Base-by-base conservation (phyloP, 2,329 filamentous ascomycete species). In the Cadophora sp. region DNA sequence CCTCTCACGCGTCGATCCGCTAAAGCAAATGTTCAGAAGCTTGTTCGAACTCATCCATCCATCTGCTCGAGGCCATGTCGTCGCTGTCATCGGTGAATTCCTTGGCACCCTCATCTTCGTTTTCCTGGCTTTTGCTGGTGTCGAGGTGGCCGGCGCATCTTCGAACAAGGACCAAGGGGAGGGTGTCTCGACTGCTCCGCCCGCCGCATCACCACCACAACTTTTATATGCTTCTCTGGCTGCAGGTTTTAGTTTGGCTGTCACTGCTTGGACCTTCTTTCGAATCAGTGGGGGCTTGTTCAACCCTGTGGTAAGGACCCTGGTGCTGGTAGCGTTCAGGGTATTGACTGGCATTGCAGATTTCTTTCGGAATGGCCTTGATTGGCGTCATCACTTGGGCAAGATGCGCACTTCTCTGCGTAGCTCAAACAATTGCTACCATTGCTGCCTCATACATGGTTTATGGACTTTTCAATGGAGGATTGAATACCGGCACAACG, bases 251-350 rank as follows among this genome's bases (percentile, higher is more conserved):
- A 62, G 45, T 27, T 75, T 85, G 62, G 80, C 80, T 1, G 82
- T 84, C 64, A 71, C 67, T 27, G 66, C 71, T 22, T 72, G 84
- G 83, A 80, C 83, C 0, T 86, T 86, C 72, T 85, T 82, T 71
- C 79, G 83, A 18, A 79, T 85, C 36, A 83, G 81, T 3, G 83
- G 83, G 27, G 83, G 82, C 3, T 73, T 84, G 18, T 85, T 85
- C 72, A 85, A 85, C 66, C 83, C 83, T 1, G 79, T 78, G 50
- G 81, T 83, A 78, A 59, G 78, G 67, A 4, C 20, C 24, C 13
- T 18, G 24, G 30, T 1, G 36, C 24, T 36, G 59, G 8, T n/a
- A 6, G 7, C 18, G 7, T 9, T 18, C 36, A 39, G 16, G 43
- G n/a, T 22, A 18, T 30, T 60, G 55, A 59, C 55, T 16, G 39